A percentile compares a stretch with the other conserved stretches of the same genome.
phyloP scores from a whole-genome alignment of 2,329 filamentous ascomycete species.

The Xylaria sp. region DNA sequence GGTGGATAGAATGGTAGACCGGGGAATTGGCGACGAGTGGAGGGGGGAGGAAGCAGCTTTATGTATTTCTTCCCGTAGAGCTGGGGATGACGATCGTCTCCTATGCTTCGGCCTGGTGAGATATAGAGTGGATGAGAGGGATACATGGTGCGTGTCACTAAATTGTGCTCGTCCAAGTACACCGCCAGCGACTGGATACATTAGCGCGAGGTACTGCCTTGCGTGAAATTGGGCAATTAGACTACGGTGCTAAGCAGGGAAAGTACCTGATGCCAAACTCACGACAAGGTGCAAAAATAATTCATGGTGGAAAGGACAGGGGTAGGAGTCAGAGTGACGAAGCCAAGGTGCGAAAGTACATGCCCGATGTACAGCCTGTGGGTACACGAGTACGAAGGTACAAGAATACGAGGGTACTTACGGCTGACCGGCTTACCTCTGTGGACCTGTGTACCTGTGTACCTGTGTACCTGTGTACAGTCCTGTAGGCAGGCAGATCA shows the following conservation, averaged over 20 bases:
- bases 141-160: constrained; percentile 44
- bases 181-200: constrained; percentile 48
- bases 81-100: constrained; percentile 43
- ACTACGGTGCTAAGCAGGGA: constrained; percentile 37
- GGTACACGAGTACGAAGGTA: constrained; percentile 24
- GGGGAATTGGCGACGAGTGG: constrained; percentile 33
- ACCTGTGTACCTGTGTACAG: not conserved
- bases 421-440: constrained; percentile 8
- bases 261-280: constrained; percentile 43
- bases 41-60: constrained; percentile 47
- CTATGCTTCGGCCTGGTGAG: constrained; percentile 34
- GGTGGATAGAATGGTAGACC: constrained; percentile 38
- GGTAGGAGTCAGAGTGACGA: constrained; percentile 39
- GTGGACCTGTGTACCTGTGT: not conserved
- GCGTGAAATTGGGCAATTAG: constrained; percentile 42
- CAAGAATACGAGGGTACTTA: constrained; percentile 24
- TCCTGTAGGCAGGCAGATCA: constrained; percentile 31
- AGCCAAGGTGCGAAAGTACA: constrained; percentile 34
- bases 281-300: constrained; percentile 49
- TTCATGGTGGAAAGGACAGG: constrained; percentile 42
- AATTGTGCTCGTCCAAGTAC: constrained; percentile 43
- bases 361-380: not conserved
- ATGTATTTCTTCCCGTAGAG: constrained; percentile 46
- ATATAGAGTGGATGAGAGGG: constrained; percentile 39
- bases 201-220: constrained; percentile 40